A percentile compares a stretch with the other conserved stretches of the same genome.
phyloP scores from a whole-genome alignment of 108 stramenopile genomes.

The Conticribra guillardii region DNA sequence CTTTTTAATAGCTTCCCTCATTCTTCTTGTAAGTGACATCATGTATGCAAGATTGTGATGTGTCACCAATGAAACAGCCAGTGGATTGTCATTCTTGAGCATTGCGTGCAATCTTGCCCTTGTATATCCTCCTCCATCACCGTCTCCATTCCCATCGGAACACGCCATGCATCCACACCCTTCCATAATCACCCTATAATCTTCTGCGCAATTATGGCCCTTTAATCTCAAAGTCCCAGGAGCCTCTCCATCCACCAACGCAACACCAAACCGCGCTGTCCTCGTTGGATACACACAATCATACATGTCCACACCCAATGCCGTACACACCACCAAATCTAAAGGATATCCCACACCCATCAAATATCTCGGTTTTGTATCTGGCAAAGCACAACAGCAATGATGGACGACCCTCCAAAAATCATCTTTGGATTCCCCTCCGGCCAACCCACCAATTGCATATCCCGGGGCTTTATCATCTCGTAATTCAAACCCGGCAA shows the following conservation, averaged over 20 bases:
- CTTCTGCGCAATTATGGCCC: conserved; percentile 67
- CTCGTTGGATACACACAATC: conserved; percentile 99
- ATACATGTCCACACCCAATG: conserved; percentile 97
- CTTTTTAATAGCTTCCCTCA: conserved; percentile 91
- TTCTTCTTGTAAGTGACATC: conserved; percentile 83
- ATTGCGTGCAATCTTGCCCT: conserved; percentile 80
- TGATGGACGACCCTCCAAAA: conserved; percentile 98
- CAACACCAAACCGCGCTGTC: conserved; percentile 96
- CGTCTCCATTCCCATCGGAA: conserved; percentile 25
- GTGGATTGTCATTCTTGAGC: conserved; percentile 79
- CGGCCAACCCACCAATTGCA: conserved; percentile 97
- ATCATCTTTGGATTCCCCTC: conserved; percentile 95
- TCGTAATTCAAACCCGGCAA: conserved; percentile 87
- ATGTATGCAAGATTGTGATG: conserved; percentile 97
- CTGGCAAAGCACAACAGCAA: conserved; percentile 86
- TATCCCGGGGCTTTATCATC: conserved; percentile 90
- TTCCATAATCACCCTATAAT: conserved; percentile 67
- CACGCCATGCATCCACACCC: conserved; percentile 88
- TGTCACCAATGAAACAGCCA: conserved; percentile 89
- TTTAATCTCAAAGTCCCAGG: conserved; percentile 84
- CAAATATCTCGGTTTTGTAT: conserved; percentile 91
- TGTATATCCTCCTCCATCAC: conserved; percentile 55
- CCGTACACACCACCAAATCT: conserved; percentile 97
- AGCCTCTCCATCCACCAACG: conserved; percentile 69
- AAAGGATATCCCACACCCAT: conserved; percentile 99